These are phyloP conservation scores for Artemisia argyi DNA, from an alignment of 129 eudicot genomes.

Conservation along the genomic window DNA sequence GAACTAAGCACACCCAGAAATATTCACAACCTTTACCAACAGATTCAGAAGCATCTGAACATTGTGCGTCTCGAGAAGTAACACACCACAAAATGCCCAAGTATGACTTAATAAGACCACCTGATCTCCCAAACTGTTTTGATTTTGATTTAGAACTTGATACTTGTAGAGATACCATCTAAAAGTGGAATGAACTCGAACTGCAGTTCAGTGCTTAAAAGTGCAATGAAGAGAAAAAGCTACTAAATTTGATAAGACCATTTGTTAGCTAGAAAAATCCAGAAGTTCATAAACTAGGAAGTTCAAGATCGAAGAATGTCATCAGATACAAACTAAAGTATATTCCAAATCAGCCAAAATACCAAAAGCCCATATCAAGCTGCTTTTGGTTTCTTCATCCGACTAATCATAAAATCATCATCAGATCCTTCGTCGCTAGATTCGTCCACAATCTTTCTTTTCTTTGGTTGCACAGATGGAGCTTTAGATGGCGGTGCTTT, in stretches of 20 bases:
- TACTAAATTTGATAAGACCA: background rate
- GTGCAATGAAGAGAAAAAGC: background rate
- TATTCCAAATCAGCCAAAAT: background rate
- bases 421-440: constrained; percentile 41
- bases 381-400: constrained; percentile 53
- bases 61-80: too few species aligned
- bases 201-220: too few species aligned
- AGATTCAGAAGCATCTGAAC: too few species aligned
- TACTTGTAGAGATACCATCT: too few species aligned
- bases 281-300: background rate
- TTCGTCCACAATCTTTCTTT: constrained; percentile 42
- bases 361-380: constrained; percentile 23
- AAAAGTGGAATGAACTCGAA: too few species aligned
- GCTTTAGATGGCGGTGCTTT: constrained; percentile 46
- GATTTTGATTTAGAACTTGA: too few species aligned
- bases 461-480: constrained; percentile 48
- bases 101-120: too few species aligned
- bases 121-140: too few species aligned
- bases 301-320: background rate
- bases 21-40: too few species aligned
- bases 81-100: too few species aligned
- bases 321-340: constrained; percentile 20
- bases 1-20: too few species aligned
- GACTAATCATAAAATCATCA: constrained; percentile 39
- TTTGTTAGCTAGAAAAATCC: background rate